These are phyloP conservation scores for Termitomyces sp. DNA, from an alignment of 768 basidiomycete genomes.

Conservation along the genomic window DNA sequence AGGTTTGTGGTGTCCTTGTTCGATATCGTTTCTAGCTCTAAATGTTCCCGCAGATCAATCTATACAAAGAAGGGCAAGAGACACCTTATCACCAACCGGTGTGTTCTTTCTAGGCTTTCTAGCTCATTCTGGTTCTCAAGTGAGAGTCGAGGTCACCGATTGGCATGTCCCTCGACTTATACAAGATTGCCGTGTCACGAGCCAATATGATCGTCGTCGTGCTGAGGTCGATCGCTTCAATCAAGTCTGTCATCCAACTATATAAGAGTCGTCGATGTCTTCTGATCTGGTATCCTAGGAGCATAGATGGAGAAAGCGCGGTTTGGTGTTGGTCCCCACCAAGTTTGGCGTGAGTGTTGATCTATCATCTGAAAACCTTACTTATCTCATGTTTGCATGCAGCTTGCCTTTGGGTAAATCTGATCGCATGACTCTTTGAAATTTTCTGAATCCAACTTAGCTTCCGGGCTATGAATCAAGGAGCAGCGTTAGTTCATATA, in stretches of 20 bases:
- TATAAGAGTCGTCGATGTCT: neutral
- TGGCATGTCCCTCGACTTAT: slow-evolving; percentile 17
- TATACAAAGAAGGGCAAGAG: slow-evolving; percentile 17
- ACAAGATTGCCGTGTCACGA: slow-evolving; percentile 13
- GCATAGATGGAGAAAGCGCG: slow-evolving; percentile 15
- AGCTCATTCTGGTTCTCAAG: neutral
- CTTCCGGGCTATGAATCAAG: slow-evolving; percentile 10
- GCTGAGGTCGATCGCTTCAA: slow-evolving; percentile 15
- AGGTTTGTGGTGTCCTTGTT: neutral
- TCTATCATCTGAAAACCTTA: neutral
- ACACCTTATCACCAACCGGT: slow-evolving; percentile 14
- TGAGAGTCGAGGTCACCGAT: slow-evolving; percentile 10
- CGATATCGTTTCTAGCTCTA: neutral
- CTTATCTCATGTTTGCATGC: neutral
- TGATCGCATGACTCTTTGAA: neutral
- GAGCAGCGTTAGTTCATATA: slow-evolving; percentile 14
- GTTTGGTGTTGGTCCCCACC: slow-evolving; percentile 12
- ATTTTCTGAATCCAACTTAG: neutral
- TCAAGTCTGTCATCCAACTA: neutral
- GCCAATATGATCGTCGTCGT: slow-evolving; percentile 13
- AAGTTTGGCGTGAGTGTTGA: slow-evolving; percentile 12
- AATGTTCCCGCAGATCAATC: slow-evolving; percentile 5
- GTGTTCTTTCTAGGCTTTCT: neutral
- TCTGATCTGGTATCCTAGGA: slow-evolving; percentile 1
- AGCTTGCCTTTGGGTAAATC: slow-evolving; percentile 15